phyloP scores from a whole-genome alignment of 805 yeast species.

The Kuraishia floccosa region DNA sequence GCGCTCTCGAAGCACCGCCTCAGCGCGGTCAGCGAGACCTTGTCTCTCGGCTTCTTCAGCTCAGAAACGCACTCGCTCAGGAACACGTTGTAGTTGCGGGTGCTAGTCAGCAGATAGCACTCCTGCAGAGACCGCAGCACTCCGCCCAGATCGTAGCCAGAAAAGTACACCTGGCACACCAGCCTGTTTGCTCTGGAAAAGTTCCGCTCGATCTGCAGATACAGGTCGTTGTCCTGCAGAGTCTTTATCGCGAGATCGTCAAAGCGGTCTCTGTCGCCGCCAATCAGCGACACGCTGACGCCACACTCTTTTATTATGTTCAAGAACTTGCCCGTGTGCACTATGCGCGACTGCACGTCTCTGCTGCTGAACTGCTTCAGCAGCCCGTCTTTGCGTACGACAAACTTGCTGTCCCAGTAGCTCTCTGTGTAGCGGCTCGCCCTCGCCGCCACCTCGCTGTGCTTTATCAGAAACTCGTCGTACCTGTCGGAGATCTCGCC shows the following conservation, averaged over 20 bases:
- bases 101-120: slow-evolving; percentile 44
- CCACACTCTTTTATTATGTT: slow-evolving; percentile 63
- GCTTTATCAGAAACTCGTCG: slow-evolving; percentile 70
- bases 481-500: slow-evolving; percentile 73
- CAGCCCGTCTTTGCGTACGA: slow-evolving; percentile 64
- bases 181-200: slow-evolving; percentile 57
- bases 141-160: slow-evolving; percentile 43
- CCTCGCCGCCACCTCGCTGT: slow-evolving; percentile 8
- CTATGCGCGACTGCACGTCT: slow-evolving; percentile 48
- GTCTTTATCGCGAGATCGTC: slow-evolving; percentile 19
- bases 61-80: slow-evolving; percentile 40
- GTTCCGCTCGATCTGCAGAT: slow-evolving; percentile 44
- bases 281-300: slow-evolving; percentile 14
- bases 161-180: slow-evolving; percentile 42
- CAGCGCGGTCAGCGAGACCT: slow-evolving; percentile 18
- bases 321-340: slow-evolving; percentile 77
- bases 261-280: slow-evolving; percentile 2
- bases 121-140: slow-evolving; percentile 41
- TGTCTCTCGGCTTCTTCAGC: slow-evolving; percentile 24
- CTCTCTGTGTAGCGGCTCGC: slow-evolving; percentile 33
- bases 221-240: slow-evolving; percentile 24
- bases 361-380: slow-evolving; percentile 49
- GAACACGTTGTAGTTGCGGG: slow-evolving; percentile 40
- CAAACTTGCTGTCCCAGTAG: slow-evolving; percentile 67
- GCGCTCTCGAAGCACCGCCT: neutral